phyloP scores from a whole-genome alignment of 1,139 yeast species.

The Lodderomyces theae region DNA sequence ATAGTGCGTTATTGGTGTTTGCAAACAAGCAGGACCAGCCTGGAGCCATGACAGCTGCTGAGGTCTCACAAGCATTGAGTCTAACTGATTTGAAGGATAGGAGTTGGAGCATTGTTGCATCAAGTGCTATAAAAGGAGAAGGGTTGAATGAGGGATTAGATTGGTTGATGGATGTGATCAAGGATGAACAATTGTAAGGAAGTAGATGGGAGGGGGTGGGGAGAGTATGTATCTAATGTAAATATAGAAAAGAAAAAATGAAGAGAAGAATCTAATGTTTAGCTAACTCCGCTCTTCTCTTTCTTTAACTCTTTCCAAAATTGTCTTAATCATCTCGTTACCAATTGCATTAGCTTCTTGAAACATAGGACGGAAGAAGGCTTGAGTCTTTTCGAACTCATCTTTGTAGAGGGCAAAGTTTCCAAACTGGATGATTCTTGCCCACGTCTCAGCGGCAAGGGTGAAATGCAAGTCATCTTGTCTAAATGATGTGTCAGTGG shows the following conservation, averaged over 20 bases:
- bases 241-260: background rate
- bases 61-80: constrained; percentile 83
- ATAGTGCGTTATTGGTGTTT: constrained; percentile 87
- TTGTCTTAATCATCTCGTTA: constrained; percentile 95
- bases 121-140: constrained; percentile 94
- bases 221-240: constrained; percentile 1
- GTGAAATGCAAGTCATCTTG: constrained; percentile 86
- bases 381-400: constrained; percentile 76
- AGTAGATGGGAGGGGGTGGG: background rate
- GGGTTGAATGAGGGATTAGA: constrained; percentile 95
- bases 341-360: constrained; percentile 87
- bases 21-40: constrained; percentile 98
- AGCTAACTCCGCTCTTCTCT: constrained; percentile 20
- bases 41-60: constrained; percentile 92
- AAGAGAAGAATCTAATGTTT: background rate
- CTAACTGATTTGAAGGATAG: constrained; percentile 89
- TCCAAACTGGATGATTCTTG: constrained; percentile 73
- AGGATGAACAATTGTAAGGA: constrained; percentile 73
- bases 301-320: constrained; percentile 52
- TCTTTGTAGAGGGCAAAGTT: constrained; percentile 68
- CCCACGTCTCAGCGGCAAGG: constrained; percentile 82
- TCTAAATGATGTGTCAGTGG: constrained; percentile 65
- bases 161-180: constrained; percentile 94
- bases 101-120: constrained; percentile 97
- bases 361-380: constrained; percentile 80